Base-by-base conservation (phyloP, 176 grass and related monocot genomes). In the Lolium multiflorum region DNA sequence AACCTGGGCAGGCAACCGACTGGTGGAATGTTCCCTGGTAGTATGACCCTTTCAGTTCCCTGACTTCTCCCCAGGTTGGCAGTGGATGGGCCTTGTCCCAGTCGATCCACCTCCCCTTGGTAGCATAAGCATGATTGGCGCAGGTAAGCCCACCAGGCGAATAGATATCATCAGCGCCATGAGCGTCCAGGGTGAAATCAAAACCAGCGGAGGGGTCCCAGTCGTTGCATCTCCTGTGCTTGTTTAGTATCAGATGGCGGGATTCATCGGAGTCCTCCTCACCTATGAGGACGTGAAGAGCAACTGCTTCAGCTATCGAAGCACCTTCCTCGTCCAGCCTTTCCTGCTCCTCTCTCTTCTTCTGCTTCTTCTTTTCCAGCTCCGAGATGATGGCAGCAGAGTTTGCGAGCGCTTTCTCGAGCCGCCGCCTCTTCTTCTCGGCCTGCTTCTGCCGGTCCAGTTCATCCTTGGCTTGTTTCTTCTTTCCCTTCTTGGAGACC, bases 281-380 rank as follows among this genome's bases (percentile, higher is more conserved):
- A 49, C 89, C 94, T 62, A 98, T 39, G 48, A 99, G 97, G 56
- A 99, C 97, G 88, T 99, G 94, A 85, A 99, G 92, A 62, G 97
- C 97, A 52, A 93, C 94, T 67, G 94, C 90, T 79, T 99, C 97
- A 63, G 97, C 94, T 83, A 99, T 91, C 16, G 90, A 89, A 82
- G 97, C 97, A 81, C 94, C 97, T 94, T 99, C 97, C 88, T 96
- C 90, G 63, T 99, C 97, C 81, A 99, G 89, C 77, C 94, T 91
- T 81, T 93, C 86, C 43, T 96, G 87, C 50, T 99, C 94, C 91
- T 92, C 90, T 74, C 89, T 93, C 72, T 92, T 95, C 76, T 93
- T 83, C 85, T 97, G 83, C 77, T 98, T 94, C 84, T 97, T 97
- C 90, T 97, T 92, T 24, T 97, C 95, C 68, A 97, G 86, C 81